phyloP scores from a whole-genome alignment of 2,329 filamentous ascomycete species.

The Eutypa lata region DNA sequence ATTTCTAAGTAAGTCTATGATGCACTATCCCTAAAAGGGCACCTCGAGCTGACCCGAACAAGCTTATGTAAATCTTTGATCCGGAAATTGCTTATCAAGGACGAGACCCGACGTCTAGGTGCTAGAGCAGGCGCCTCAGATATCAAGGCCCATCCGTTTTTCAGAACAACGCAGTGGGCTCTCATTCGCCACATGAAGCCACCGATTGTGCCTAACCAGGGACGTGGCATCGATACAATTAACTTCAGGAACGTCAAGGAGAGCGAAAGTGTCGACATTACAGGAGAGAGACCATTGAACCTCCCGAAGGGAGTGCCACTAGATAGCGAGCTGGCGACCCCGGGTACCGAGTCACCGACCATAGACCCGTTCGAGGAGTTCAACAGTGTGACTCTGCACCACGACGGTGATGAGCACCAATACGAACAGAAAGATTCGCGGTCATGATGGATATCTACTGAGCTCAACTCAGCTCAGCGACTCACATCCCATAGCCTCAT shows the following conservation, averaged over 20 bases:
- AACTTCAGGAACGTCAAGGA: slow-evolving; percentile 99
- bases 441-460: no score
- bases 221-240: slow-evolving; percentile 85
- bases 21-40: slow-evolving; percentile 11
- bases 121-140: slow-evolving; percentile 94
- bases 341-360: slow-evolving; percentile 66
- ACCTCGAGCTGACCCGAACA: not conserved
- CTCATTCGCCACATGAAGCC: slow-evolving; percentile 97
- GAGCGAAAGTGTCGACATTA: slow-evolving; percentile 88
- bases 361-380: slow-evolving; percentile 97
- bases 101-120: slow-evolving; percentile 88
- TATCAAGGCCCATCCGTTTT: slow-evolving; percentile 95
- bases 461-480: no score
- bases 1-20: slow-evolving; percentile 76
- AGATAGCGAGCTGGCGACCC: slow-evolving; percentile 81
- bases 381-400: slow-evolving; percentile 95
- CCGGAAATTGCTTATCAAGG: slow-evolving; percentile 95
- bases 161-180: slow-evolving; percentile 94
- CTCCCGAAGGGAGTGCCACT: slow-evolving; percentile 75
- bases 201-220: slow-evolving; percentile 90
- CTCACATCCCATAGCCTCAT: no score
- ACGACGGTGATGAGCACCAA: slow-evolving; percentile 76
- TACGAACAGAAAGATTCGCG: no score
- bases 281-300: slow-evolving; percentile 50
- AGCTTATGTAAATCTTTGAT: slow-evolving; percentile 97